Evolutionary conservation across 352 stramenopile genomes (phyloP).

Genomic region (Phytophthora cryptogea): DNA sequence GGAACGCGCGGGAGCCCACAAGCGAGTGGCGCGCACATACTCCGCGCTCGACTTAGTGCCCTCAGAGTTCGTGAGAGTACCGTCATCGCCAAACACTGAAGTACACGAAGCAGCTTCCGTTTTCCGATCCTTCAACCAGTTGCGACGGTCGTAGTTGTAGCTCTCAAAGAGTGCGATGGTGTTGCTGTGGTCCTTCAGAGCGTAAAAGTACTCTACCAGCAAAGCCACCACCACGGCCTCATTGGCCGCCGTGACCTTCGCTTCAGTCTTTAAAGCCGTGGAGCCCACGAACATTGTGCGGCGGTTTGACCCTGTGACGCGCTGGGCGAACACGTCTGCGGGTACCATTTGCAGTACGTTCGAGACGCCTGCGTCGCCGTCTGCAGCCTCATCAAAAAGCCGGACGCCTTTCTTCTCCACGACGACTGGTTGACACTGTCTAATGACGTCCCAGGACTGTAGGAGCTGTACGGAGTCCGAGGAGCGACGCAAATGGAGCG

Average conservation of each 20-base stretch:
- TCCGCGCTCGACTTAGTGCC: neutral
- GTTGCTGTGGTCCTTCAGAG: neutral
- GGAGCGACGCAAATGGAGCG: slow-evolving; percentile 2
- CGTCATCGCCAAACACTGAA: too few relatives aligned
- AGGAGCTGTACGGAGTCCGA: slow-evolving; percentile 6
- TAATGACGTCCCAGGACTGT: slow-evolving; percentile 13
- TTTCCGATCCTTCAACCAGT: slow-evolving; percentile 9
- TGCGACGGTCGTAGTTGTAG: slow-evolving; percentile 11
- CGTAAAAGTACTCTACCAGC: slow-evolving; percentile 11
- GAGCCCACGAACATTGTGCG: slow-evolving; percentile 11
- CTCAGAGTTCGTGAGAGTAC: neutral
- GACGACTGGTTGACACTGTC: slow-evolving; percentile 14
- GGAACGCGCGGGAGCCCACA: slow-evolving; percentile 10
- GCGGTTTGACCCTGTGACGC: slow-evolving; percentile 1
- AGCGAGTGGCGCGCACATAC: slow-evolving; percentile 6
- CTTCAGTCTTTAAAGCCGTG: neutral
- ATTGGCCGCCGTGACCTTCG: slow-evolving; percentile 7
- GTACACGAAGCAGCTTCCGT: neutral
- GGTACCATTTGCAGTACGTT: slow-evolving; percentile 14
- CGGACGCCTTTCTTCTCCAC: slow-evolving; percentile 6
- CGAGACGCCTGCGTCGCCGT: neutral
- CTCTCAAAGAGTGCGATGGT: slow-evolving; percentile 10
- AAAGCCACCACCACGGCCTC: slow-evolving; percentile 20
- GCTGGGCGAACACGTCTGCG: slow-evolving; percentile 7
- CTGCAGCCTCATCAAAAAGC: slow-evolving; percentile 1